Conservation (phyloP, 2,329 filamentous ascomycete genomes). For the Teratosphaeria destructans region DNA sequence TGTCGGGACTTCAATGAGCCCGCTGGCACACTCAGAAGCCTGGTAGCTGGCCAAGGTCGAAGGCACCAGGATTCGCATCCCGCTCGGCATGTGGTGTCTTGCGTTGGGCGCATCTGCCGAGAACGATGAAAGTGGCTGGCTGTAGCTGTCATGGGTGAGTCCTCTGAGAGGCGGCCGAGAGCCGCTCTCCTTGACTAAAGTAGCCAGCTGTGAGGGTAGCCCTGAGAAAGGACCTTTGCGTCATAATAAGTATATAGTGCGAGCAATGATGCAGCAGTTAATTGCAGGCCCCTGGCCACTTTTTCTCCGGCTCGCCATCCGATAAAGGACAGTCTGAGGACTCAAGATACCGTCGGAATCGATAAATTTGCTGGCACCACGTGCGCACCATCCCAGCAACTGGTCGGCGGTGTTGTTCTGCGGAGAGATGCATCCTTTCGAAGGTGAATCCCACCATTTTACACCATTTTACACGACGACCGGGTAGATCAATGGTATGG, state of each 20-base stretch:
- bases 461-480: background rate
- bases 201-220: background rate
- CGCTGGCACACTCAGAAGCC: no score
- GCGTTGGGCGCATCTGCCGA: no score
- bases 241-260: background rate
- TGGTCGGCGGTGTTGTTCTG: background rate
- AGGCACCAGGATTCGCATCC: no score
- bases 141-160: background rate
- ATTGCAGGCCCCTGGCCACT: background rate
- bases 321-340: background rate
- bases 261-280: background rate
- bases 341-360: background rate
- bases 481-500: background rate
- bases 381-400: background rate
- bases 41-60: no score
- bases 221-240: background rate
- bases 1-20: no score
- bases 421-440: background rate
- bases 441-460: background rate
- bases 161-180: background rate
- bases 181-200: no score
- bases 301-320: background rate
- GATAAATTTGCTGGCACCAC: background rate
- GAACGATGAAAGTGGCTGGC: no score
- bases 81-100: no score